A percentile compares a stretch with the other conserved stretches of the same genome.
Conservation (phyloP, 83 land plant genomes). For the Picea abies region DNA sequence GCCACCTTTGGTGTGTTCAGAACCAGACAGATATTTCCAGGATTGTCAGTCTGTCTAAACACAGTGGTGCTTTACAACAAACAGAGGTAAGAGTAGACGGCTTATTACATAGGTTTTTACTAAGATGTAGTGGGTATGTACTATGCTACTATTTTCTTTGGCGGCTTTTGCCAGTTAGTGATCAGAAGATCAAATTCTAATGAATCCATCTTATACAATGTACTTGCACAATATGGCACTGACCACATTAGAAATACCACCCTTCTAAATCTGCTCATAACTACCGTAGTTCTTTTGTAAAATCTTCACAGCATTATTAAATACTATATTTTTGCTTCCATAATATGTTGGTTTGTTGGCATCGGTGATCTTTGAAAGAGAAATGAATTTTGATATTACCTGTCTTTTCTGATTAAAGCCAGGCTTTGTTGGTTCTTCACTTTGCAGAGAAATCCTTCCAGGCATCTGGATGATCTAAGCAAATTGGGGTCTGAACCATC, state of each 20-base stretch:
- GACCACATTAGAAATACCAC: too few relatives aligned
- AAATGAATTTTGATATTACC: neutral
- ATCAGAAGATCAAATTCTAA: neutral
- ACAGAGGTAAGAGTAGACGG: slow-evolving; percentile 10
- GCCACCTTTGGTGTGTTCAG: neutral
- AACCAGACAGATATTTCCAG: neutral
- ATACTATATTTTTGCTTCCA: too few relatives aligned
- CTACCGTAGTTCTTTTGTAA: neutral
- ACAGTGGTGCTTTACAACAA: neutral
- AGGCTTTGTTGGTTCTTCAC: neutral
- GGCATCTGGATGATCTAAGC: neutral
- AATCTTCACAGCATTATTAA: neutral
- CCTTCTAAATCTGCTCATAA: neutral
- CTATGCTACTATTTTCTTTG: neutral
- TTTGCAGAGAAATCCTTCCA: neutral
- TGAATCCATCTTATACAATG: neutral
- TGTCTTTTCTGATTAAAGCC: neutral
- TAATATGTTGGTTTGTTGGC: neutral
- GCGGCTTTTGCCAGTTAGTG: neutral
- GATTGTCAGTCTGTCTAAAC: neutral
- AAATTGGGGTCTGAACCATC: neutral
- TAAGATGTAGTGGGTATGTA: too few relatives aligned
- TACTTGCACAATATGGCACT: too few relatives aligned
- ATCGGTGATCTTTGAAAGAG: neutral
- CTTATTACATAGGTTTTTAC: slow-evolving; percentile 1